These are phyloP conservation scores for Cyclostephanos tholiformis DNA, from an alignment of 108 stramenopile genomes.

Conservation along the genomic window DNA sequence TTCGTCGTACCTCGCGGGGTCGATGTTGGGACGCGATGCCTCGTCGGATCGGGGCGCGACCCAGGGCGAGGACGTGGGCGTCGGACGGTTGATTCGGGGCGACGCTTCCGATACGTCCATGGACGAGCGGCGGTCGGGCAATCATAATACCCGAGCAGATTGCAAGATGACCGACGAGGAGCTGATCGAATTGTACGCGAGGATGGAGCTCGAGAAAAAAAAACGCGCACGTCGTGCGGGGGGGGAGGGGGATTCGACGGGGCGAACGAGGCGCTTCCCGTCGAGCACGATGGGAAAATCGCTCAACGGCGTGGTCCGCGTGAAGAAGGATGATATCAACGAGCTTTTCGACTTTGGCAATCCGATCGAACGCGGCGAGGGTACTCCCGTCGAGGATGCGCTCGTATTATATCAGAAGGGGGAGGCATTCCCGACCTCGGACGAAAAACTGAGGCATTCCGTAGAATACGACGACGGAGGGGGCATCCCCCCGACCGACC, in stretches of 20 bases:
- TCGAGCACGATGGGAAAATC: constrained; percentile 14
- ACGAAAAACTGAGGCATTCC: constrained; percentile 19
- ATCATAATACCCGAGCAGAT: too few relatives aligned
- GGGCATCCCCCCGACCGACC: constrained; percentile 34
- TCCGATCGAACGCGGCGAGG: constrained; percentile 25
- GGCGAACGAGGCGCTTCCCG: constrained; percentile 34
- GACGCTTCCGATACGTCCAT: not conserved
- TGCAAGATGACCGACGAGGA: constrained; percentile 23
- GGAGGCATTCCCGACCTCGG: constrained; percentile 23
- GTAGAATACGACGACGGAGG: constrained; percentile 41
- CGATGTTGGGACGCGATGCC: constrained; percentile 35
- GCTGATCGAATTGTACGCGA: constrained; percentile 33
- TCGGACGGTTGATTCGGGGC: constrained; percentile 22
- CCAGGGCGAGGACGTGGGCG: constrained; percentile 19
- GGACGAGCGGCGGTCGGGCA: not conserved
- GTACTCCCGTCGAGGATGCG: constrained; percentile 44
- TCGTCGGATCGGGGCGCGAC: constrained; percentile 11
- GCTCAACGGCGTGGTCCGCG: constrained; percentile 33
- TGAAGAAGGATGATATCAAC: constrained; percentile 48
- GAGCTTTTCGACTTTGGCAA: constrained; percentile 49
- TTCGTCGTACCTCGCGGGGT: constrained; percentile 49
- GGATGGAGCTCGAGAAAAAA: constrained; percentile 14
- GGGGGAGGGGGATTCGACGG: not conserved
- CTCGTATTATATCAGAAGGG: constrained; percentile 44
- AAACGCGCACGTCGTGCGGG: not conserved